Base-by-base conservation (phyloP, 306 rosid species). In the Senna tora region DNA sequence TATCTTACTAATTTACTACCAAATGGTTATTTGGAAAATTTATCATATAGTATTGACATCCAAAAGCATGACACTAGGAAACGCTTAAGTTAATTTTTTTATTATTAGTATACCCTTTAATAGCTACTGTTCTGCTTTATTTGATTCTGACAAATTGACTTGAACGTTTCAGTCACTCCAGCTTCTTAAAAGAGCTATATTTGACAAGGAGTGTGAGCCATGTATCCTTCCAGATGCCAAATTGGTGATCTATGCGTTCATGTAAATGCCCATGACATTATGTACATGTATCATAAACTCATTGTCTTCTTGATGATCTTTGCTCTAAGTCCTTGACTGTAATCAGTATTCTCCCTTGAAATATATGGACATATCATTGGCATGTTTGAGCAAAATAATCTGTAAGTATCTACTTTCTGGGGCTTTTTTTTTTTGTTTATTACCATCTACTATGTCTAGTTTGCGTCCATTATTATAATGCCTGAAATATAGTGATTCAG, bases 311-410 rank as follows among this genome's bases (percentile, higher is more conserved):
- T 17, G 4, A 14, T 63, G 15, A 64, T 20, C 62, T 50, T 53
- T 25, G 51, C 74, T 76, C 74, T 62, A 79, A 73, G 41, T 63
- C 87, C 94, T 89, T 86, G 79, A 94, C 90, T 71, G 55, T 66
- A 53, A 61, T 43, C 78, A 89, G 98, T 94, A 71, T 89, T 94
- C 88, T 94, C 97, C 78, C 96, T 94, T 33, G 95, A 94, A 72
- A 85, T 90, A 22, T 91, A 87, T 77, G 98, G 98, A 47, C 95
- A 89, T 63, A 86, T 94, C 77, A 91, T 94, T 19, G 98, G 97
- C 90, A 87, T 94, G 97, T 94, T 86, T 79, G 98, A 94, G 91
- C 89, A 87, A 84, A 94, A 91, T 76, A 89, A 94, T 86, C 96
- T 94, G 96, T 91, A 87, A 90, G 89, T 65, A 74, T 82, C 50